phyloP scores from a whole-genome alignment of 495 filamentous ascomycete species.

The Letharia lupina region DNA sequence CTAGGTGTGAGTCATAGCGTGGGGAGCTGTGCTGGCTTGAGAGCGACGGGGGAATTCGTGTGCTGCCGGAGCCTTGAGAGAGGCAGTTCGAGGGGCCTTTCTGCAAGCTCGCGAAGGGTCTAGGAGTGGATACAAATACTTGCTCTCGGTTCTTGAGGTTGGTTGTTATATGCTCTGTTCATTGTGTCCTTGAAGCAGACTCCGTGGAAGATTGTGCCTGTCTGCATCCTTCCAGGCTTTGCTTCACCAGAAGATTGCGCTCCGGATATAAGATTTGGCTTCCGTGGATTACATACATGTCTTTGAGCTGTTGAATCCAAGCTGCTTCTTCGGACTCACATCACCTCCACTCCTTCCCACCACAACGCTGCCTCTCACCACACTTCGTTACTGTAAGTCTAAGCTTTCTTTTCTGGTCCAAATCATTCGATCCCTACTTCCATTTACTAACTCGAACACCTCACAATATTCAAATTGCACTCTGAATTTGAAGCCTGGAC shows the following conservation, averaged over 20 bases:
- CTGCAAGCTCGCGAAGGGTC: too few species aligned
- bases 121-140: not conserved
- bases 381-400: not conserved
- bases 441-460: too few species aligned
- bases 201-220: not conserved
- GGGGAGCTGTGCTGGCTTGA: conserved; percentile 2
- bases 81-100: not conserved
- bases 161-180: not conserved
- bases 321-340: not conserved
- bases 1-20: conserved; percentile 9
- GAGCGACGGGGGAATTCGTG: not conserved
- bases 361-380: not conserved
- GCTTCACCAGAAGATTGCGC: not conserved
- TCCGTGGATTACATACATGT: not conserved
- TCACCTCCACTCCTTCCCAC: not conserved
- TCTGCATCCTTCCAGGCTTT: not conserved
- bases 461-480: not conserved
- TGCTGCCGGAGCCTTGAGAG: not conserved
- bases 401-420: not conserved
- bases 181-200: not conserved
- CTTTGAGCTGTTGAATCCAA: too few species aligned
- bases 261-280: not conserved
- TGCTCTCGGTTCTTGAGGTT: not conserved
- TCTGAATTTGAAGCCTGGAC: not conserved
- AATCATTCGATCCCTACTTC: not conserved